These are phyloP conservation scores for Grammothele lineata DNA, from an alignment of 768 basidiomycete species.

Conservation along the genomic window DNA sequence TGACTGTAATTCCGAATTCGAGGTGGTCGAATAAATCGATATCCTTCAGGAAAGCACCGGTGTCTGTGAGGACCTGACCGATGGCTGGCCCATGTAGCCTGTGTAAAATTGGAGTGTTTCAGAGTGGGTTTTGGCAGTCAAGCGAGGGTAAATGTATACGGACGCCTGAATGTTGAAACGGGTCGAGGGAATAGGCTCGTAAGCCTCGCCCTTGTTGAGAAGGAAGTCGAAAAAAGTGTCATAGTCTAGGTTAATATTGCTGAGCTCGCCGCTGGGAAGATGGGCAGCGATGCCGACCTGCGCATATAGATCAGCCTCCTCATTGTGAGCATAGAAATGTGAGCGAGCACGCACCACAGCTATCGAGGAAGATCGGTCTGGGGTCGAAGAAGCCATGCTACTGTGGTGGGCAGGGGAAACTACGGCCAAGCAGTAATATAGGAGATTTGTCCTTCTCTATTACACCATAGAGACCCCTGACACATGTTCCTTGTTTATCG, in stretches of 20 bases:
- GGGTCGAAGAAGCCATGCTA: too few species aligned
- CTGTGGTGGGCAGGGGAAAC: too few species aligned
- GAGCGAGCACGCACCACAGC: too few species aligned
- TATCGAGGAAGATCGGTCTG: too few species aligned
- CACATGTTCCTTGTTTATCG: too few species aligned
- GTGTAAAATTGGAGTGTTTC: background rate
- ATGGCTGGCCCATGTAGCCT: background rate
- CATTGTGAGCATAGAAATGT: too few species aligned
- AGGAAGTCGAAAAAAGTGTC: slow-evolving; percentile 34
- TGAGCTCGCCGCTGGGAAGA: slow-evolving; percentile 31
- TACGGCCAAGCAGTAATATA: too few species aligned
- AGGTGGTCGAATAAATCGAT: slow-evolving; percentile 32
- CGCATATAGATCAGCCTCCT: too few species aligned
- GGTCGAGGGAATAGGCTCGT: slow-evolving; percentile 28
- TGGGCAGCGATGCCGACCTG: slow-evolving; percentile 38
- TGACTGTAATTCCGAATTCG: slow-evolving; percentile 37
- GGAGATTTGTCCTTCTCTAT: too few species aligned
- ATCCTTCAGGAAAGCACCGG: slow-evolving; percentile 37
- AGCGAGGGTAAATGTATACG: slow-evolving; percentile 1
- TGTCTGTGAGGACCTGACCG: slow-evolving; percentile 21
- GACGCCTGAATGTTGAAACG: slow-evolving; percentile 33
- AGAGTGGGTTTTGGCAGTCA: background rate
- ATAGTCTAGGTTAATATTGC: slow-evolving; percentile 29
- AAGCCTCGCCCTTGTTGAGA: slow-evolving; percentile 28
- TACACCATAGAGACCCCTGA: too few species aligned